Percentiles rank a stretch among this genome's conserved stretches.
Conservation (phyloP, 2,329 filamentous ascomycete species). For the Diplodia seriata region DNA sequence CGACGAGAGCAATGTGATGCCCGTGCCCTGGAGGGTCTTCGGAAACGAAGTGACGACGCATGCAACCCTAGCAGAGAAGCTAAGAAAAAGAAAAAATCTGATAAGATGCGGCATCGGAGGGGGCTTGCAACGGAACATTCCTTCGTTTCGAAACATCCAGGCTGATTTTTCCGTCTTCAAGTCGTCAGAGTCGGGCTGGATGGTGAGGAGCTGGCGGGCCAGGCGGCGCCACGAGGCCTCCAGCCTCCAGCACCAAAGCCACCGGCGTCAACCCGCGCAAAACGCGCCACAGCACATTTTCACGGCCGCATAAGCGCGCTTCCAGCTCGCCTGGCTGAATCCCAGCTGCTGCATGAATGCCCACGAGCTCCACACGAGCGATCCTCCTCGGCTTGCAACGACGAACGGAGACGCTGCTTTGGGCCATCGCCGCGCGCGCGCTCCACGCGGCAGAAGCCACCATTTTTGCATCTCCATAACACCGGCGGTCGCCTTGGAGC, state of each 20-base stretch:
- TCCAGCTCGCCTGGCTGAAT: not conserved
- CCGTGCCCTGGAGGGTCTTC: not conserved
- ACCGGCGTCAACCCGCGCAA: not conserved
- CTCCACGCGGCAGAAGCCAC: not conserved
- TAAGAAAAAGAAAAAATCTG: not conserved
- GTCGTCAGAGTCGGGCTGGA: not conserved
- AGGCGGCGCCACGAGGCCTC: not conserved
- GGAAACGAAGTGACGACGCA: conserved; percentile 9
- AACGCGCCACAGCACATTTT: not conserved
- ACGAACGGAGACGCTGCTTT: not conserved
- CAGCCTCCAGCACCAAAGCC: too few relatives aligned
- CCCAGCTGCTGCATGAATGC: not conserved
- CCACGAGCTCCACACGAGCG: not conserved
- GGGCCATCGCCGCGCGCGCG: too few relatives aligned
- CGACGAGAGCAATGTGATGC: not conserved
- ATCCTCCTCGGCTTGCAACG: not conserved
- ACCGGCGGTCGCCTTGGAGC: too few relatives aligned
- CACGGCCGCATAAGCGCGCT: not conserved
- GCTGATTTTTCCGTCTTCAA: conserved; percentile 4
- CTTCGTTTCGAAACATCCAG: not conserved
- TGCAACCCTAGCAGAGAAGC: not conserved
- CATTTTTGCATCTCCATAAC: too few relatives aligned
- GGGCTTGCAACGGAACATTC: not conserved
- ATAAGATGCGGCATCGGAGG: conserved; percentile 21
- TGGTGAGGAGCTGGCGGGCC: not conserved